Evolutionary conservation across 2,329 filamentous ascomycete genomes (phyloP), one percentile per base, ranked within the genome.

Genomic region (Tolypocladium amazonense): DNA sequence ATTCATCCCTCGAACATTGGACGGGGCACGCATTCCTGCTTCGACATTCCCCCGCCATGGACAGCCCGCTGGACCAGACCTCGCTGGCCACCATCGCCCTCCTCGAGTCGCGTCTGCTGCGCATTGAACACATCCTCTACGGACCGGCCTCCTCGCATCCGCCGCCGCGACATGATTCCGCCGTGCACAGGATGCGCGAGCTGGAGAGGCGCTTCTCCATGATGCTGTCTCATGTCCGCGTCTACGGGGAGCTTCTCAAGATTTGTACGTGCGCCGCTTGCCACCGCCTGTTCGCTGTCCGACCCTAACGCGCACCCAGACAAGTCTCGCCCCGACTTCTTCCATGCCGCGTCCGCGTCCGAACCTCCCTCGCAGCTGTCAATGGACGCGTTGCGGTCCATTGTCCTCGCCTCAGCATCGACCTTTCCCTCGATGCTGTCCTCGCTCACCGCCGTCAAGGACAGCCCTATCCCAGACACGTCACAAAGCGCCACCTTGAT

Each of bases 161-260:
- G 0, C 63, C 67, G 6, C 63, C 70, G 2, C 71, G 76, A 18
- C 65, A 76, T 27, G 70, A 71, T 20, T 75, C 81, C 0, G 77
- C 79, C 0, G 65, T 73, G 30, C 71, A 75, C 25, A 73, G 76
- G 50, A 71, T 85, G 50, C 76, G 76, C 59, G 75, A 81, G 45
- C 75, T 86, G 0, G 82, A 86, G 64, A 76, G 75, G 57, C 80
- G 81, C 33, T 82, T 86, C 66, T 73, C 76, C 18, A 68, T 71
- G 38, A 73, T 86, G 8, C 64, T 81, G 7, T 79, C 79, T 37
- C 75, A 76, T 58, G 73, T 82, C 39, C 80, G 81, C 56, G 81
- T 83, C 59, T 86, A 86, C 64, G 78, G 76, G 35, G 83, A 86
- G 64, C 75, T 87, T 8, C 74, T 87, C 43, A 81, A 81, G 66